These are phyloP conservation scores for Primulina huaijiensis DNA, from an alignment of 257 asterid species.

Conservation along the genomic window DNA sequence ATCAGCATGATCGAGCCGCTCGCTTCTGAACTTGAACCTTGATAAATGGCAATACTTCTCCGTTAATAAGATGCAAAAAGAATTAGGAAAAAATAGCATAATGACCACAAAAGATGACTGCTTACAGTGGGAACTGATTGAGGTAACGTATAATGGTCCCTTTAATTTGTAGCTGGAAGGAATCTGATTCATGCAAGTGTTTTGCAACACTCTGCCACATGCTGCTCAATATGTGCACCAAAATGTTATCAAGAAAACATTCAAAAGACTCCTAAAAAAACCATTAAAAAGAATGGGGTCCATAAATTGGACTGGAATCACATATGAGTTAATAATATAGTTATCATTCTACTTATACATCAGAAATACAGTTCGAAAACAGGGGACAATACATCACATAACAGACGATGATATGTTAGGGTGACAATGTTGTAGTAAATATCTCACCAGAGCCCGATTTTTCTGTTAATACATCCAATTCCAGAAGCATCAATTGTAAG, in stretches of 20 bases:
- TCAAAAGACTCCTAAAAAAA: not conserved
- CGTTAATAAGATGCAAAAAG: constrained; percentile 22
- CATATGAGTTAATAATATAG: not conserved
- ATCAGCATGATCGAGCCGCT: constrained; percentile 30
- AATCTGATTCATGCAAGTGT: constrained; percentile 37
- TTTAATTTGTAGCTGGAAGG: constrained; percentile 33
- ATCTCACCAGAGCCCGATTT: constrained; percentile 68
- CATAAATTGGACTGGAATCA: not conserved
- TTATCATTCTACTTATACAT: not conserved
- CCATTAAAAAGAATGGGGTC: not conserved
- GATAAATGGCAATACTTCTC: constrained; percentile 23
- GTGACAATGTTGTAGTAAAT: not conserved
- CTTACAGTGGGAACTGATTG: constrained; percentile 57
- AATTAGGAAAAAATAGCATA: constrained; percentile 9
- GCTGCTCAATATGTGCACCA: constrained; percentile 38
- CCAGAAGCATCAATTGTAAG: constrained; percentile 45
- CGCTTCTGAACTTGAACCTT: constrained; percentile 47
- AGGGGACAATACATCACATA: not conserved
- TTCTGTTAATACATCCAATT: constrained; percentile 62
- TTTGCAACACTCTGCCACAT: constrained; percentile 37
- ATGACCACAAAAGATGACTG: constrained; percentile 21
- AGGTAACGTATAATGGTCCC: constrained; percentile 43
- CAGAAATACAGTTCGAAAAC: not conserved
- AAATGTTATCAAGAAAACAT: constrained; percentile 16
- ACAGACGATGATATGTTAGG: not conserved